These are phyloP conservation scores for Saccharomycopsis crataegensis DNA, from an alignment of 1,139 yeast species.

Conservation along the genomic window DNA sequence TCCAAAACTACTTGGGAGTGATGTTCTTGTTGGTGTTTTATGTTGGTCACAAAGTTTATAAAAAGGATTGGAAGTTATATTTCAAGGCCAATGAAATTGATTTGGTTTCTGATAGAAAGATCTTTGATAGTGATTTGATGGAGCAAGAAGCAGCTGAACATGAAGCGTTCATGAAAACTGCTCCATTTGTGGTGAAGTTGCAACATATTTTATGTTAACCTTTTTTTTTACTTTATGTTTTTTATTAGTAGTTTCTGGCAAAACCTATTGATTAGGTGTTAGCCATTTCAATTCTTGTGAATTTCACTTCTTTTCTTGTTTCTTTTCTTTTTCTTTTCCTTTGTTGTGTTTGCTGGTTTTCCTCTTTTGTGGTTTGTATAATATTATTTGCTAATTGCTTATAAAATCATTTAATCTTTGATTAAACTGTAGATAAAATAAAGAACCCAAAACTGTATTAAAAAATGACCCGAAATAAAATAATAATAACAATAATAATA, in stretches of 20 bases:
- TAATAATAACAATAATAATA: not conserved
- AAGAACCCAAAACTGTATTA: too few species aligned
- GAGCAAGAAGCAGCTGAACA: constrained; percentile 21
- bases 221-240: not conserved
- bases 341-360: not conserved
- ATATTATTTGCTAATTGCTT: too few species aligned
- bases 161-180: constrained; percentile 11
- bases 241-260: not conserved
- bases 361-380: too few species aligned
- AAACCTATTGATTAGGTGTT: not conserved
- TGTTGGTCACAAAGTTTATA: constrained; percentile 38
- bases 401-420: too few species aligned
- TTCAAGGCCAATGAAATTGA: constrained; percentile 39
- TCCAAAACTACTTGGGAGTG: constrained; percentile 45
- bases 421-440: too few species aligned
- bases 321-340: not conserved
- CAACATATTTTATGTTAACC: constrained; percentile 28
- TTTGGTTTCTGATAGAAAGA: constrained; percentile 43
- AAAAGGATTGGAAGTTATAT: constrained; percentile 31
- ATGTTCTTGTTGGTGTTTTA: constrained; percentile 40
- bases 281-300: constrained; percentile 3
- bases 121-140: constrained; percentile 31
- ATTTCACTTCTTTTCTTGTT: not conserved
- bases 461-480: not conserved
- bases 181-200: constrained; percentile 13